Evolutionary conservation across 805 yeast genomes (phyloP).

Genomic region (Metschnikowia baotianmanensis): DNA sequence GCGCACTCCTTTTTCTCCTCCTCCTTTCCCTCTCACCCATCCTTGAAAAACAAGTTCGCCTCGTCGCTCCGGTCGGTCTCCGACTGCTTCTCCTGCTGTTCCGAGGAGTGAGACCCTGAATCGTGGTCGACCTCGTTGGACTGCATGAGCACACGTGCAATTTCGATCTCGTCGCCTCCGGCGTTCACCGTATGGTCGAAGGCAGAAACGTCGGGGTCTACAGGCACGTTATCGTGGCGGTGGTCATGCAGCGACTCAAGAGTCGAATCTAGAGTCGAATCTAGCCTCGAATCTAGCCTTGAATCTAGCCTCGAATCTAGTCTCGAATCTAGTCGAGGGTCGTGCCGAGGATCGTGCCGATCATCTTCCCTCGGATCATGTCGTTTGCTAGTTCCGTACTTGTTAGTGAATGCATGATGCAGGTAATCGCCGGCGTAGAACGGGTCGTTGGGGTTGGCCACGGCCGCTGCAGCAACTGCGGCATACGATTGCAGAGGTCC

Average conservation of each 20-base stretch:
- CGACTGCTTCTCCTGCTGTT: slow-evolving; percentile 4
- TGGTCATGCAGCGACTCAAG: too few species aligned
- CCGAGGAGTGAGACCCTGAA: neutral
- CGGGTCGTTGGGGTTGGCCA: slow-evolving; percentile 21
- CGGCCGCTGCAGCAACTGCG: slow-evolving; percentile 35
- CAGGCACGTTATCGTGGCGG: slow-evolving; percentile 41
- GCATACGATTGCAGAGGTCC: slow-evolving; percentile 26
- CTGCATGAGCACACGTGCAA: slow-evolving; percentile 64
- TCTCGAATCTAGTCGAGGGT: too few species aligned
- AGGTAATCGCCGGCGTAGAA: slow-evolving; percentile 15
- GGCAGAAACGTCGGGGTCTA: slow-evolving; percentile 57
- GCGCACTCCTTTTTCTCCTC: too few species aligned
- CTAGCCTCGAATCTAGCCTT: too few species aligned
- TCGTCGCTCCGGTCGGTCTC: slow-evolving; percentile 14
- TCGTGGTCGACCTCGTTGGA: slow-evolving; percentile 44
- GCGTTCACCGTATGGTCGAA: slow-evolving; percentile 26
- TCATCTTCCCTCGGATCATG: too few species aligned
- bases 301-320: too few species aligned
- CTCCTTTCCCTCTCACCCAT: slow-evolving; percentile 1
- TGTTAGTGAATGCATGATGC: slow-evolving; percentile 11
- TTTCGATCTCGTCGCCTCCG: slow-evolving; percentile 57
- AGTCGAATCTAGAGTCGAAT: too few species aligned
- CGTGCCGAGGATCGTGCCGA: too few species aligned
- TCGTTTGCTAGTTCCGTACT: slow-evolving; percentile 9
- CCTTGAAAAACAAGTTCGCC: slow-evolving; percentile 18